Evolutionary conservation across 2,329 filamentous ascomycete genomes (phyloP).

Genomic region (Camptophora hylomeconis): DNA sequence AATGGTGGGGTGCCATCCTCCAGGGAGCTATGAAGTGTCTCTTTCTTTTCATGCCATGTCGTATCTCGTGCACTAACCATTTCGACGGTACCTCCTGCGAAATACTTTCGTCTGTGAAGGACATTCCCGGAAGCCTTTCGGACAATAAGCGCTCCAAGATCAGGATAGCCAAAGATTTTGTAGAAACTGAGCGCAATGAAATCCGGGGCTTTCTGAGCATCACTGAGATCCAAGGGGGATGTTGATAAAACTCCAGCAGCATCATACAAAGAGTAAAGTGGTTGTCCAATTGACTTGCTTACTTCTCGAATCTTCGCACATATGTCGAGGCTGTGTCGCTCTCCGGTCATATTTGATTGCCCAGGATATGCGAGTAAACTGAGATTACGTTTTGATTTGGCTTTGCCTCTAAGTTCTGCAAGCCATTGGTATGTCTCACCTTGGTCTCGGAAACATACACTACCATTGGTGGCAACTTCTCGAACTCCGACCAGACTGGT

Average conservation of each 20-base stretch:
- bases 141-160: constrained; percentile 75
- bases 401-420: constrained; percentile 19
- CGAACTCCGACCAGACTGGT: constrained; percentile 76
- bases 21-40: constrained; percentile 61
- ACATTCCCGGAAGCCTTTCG: constrained; percentile 54
- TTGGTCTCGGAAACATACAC: constrained; percentile 52
- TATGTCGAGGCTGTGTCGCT: constrained; percentile 62
- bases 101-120: constrained; percentile 61
- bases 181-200: constrained; percentile 83
- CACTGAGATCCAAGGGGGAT: constrained; percentile 56
- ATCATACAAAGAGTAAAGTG: constrained; percentile 61
- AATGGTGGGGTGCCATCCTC: constrained; percentile 89
- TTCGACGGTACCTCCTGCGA: constrained; percentile 89
- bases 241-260: constrained; percentile 73
- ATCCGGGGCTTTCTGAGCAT: constrained; percentile 54
- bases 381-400: constrained; percentile 14
- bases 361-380: constrained; percentile 68
- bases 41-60: constrained; percentile 72
- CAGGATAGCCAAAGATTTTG: constrained; percentile 96
- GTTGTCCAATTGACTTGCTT: constrained; percentile 13
- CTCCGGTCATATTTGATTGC: constrained; percentile 87
- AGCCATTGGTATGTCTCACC: constrained; percentile 54
- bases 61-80: constrained; percentile 68
- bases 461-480: constrained; percentile 51
- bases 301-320: constrained; percentile 33